Evolutionary conservation across 2,329 filamentous ascomycete species (phyloP).

Genomic region (Colletotrichum magnum): DNA sequence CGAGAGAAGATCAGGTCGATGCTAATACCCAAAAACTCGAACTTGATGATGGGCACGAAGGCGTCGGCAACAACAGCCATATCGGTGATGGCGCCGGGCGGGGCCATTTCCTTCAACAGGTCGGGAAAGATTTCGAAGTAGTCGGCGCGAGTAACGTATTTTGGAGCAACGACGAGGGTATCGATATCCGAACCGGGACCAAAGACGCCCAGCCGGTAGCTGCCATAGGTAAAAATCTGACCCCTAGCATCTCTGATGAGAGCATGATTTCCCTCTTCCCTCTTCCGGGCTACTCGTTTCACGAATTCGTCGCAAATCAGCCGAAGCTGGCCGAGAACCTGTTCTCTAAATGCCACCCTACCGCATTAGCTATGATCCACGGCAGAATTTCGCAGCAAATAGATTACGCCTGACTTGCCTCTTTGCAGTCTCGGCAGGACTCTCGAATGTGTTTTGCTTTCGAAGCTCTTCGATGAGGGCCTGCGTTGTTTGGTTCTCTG

Average conservation of each 20-base stretch:
- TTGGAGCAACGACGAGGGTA: slow-evolving; percentile 91
- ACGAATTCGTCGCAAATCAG: slow-evolving; percentile 89
- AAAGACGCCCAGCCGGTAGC: slow-evolving; percentile 93
- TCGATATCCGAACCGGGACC: slow-evolving; percentile 98
- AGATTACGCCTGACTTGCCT: slow-evolving; percentile 66
- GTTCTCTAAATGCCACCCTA: slow-evolving; percentile 63
- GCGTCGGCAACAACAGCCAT: slow-evolving; percentile 89
- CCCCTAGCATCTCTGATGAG: slow-evolving; percentile 88
- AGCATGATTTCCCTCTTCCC: slow-evolving; percentile 79
- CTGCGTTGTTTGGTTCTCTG: slow-evolving; percentile 83
- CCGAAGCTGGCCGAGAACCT: slow-evolving; percentile 83
- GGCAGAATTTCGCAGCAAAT: not conserved
- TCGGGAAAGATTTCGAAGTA: slow-evolving; percentile 94
- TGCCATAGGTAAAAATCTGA: slow-evolving; percentile 96
- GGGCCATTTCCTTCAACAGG: slow-evolving; percentile 81
- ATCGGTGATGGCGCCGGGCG: slow-evolving; percentile 84
- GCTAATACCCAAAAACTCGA: slow-evolving; percentile 90
- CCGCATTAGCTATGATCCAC: slow-evolving; percentile 16
- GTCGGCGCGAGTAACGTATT: slow-evolving; percentile 88
- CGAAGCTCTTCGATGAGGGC: slow-evolving; percentile 87
- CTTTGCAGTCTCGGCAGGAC: slow-evolving; percentile 83
- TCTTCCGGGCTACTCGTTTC: slow-evolving; percentile 81
- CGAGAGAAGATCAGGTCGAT: slow-evolving; percentile 94
- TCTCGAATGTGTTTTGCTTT: slow-evolving; percentile 92
- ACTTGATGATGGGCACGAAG: slow-evolving; percentile 97